Base-by-base conservation (phyloP, 225 moss, liverwort and hornwort genomes). In the Antitrichia curtipendula region DNA sequence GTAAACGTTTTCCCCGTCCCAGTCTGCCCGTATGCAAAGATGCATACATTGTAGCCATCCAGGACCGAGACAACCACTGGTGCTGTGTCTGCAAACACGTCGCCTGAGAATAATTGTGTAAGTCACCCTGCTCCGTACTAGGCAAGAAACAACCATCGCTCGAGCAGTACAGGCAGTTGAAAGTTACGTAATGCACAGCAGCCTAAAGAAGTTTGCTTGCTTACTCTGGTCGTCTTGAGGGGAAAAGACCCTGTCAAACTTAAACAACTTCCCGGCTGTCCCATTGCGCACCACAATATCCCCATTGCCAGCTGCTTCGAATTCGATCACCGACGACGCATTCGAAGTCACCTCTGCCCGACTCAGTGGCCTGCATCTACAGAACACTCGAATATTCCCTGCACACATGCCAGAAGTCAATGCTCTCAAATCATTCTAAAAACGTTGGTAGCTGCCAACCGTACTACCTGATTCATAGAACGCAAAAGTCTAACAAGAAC, bases 371-470 rank as follows among this genome's bases (percentile, higher is more conserved):
- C 98, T 93, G 87, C 97, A 99, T 40, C 98, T 92, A 81, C 98
- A 99, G 70, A 96, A 99, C 16, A 99, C 98, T 64, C 97, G 91
- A 27, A 99, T 99, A 50, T 99, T 99, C 40, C 98, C 97, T 98
- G 93, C 89, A 87, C 89, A 87, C 58, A 56, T 36, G 19, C 85
- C 77, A 75, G 24, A 21, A 82, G 25, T 9, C 69, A 28, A 40
- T 47, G 56, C 56, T 17, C 47, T 9, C 16, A 13, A 17, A 24
- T 85, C 49, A 71, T 17, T 4, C 62, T 41, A 18, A 13, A 29
- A 8, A 74, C 64, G 12, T 9, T 7, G 45, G 31, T 27, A 8
- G 36, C 45, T 32, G 75, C 72, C 11, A 58, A 24, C 21, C 29
- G 24, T 7, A 81, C 15, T 72, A 27, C 7, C 12, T 53, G 6